Conservation (phyloP, 1,284 basidiomycete species). For the Cutaneotrichosporon sp. region DNA sequence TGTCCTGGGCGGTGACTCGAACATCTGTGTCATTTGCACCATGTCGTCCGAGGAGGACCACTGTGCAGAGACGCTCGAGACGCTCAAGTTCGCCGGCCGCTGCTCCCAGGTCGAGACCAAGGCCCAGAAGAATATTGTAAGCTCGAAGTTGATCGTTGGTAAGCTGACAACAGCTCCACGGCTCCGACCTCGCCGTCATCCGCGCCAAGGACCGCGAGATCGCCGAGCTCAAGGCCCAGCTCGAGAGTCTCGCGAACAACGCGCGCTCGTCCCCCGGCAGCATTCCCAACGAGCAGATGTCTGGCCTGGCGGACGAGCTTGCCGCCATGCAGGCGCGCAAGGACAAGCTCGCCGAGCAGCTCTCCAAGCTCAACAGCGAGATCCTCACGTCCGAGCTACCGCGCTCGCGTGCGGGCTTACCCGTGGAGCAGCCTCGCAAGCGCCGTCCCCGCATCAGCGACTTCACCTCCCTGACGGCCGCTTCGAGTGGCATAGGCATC, state of each 20-base stretch:
- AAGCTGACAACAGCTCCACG: constrained; percentile 38
- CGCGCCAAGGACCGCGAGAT: constrained; percentile 56
- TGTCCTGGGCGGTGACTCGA: constrained; percentile 60
- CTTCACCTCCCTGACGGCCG: constrained; percentile 31
- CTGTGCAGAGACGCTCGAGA: constrained; percentile 59
- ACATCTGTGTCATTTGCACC: constrained; percentile 62
- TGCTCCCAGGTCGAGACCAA: constrained; percentile 61
- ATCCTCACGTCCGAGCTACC: constrained; percentile 49
- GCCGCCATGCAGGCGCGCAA: constrained; percentile 49
- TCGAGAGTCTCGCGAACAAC: constrained; percentile 30
- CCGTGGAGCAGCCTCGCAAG: constrained; percentile 33
- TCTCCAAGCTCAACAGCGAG: constrained; percentile 50
- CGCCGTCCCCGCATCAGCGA: constrained; percentile 53
- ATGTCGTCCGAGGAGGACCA: constrained; percentile 55
- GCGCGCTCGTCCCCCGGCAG: not conserved
- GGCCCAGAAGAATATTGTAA: constrained; percentile 59
- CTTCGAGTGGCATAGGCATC: constrained; percentile 28
- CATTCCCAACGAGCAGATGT: not conserved
- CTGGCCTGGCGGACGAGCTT: constrained; percentile 45
- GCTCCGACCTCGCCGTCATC: constrained; percentile 53
- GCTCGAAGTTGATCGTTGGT: too few species aligned
- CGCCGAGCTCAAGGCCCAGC: constrained; percentile 48
- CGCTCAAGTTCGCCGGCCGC: constrained; percentile 60
- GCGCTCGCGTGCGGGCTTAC: constrained; percentile 24
- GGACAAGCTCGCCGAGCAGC: constrained; percentile 38